Percentiles rank a stretch among this genome's conserved stretches.
phyloP scores from a whole-genome alignment of 495 filamentous ascomycete species.

The Ramalina intermedia region DNA sequence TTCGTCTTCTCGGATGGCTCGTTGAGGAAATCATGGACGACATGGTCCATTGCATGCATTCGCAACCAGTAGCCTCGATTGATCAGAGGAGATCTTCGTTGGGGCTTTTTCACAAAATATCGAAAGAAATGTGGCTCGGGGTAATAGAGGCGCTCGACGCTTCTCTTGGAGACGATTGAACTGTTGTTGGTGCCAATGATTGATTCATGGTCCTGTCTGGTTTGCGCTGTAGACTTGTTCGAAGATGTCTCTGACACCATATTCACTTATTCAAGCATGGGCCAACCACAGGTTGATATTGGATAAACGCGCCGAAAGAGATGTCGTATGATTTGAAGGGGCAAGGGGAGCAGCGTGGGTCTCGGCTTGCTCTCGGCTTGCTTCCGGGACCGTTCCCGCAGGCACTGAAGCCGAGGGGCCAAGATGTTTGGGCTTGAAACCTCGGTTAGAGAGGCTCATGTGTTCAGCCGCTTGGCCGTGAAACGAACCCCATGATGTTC shows the following conservation, averaged over 20 bases:
- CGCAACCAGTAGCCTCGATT: slow-evolving; percentile 81
- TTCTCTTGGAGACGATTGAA: slow-evolving; percentile 80
- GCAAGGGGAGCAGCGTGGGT: too few species aligned
- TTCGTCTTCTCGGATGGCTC: slow-evolving; percentile 45
- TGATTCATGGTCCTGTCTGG: slow-evolving; percentile 39
- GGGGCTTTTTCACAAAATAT: slow-evolving; percentile 72
- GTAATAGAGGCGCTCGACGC: slow-evolving; percentile 73
- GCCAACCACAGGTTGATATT: not conserved
- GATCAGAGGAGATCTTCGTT: slow-evolving; percentile 66
- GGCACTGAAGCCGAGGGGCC: too few species aligned
- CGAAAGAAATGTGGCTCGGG: slow-evolving; percentile 68
- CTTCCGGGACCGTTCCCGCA: too few species aligned
- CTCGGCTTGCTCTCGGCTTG: too few species aligned
- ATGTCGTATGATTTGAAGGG: not conserved
- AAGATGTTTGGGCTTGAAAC: too few species aligned
- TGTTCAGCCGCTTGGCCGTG: too few species aligned
- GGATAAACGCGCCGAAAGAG: not conserved
- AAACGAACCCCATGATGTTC: not conserved
- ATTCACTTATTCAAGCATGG: not conserved
- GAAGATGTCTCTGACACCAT: slow-evolving; percentile 1
- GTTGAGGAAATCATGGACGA: slow-evolving; percentile 55
- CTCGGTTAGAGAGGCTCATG: too few species aligned
- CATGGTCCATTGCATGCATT: slow-evolving; percentile 63
- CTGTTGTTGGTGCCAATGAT: slow-evolving; percentile 79
- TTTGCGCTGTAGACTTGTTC: slow-evolving; percentile 17